Evolutionary conservation across 495 filamentous ascomycete genomes (phyloP).

Genomic region (Immersiella caudata): DNA sequence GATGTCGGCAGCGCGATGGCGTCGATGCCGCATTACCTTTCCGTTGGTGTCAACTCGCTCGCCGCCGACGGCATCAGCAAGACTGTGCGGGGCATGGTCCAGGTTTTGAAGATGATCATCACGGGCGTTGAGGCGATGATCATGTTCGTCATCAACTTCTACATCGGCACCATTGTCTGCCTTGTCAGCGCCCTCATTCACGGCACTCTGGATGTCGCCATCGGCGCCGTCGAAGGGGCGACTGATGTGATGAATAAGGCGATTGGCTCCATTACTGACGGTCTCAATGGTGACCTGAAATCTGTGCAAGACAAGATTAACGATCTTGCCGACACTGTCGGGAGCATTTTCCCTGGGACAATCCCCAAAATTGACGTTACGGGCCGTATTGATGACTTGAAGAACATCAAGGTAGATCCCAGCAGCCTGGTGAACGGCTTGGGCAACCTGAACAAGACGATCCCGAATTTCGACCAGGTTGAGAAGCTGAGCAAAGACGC

Average conservation of each 20-base stretch:
- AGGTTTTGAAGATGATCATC: constrained; percentile 73
- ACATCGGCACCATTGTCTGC: constrained; percentile 86
- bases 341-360: constrained; percentile 23
- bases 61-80: constrained; percentile 76
- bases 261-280: constrained; percentile 64
- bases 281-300: constrained; percentile 58
- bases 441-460: constrained; percentile 67
- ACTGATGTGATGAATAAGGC: constrained; percentile 72
- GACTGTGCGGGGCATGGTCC: constrained; percentile 73
- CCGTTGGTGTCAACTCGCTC: constrained; percentile 83
- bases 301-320: constrained; percentile 66
- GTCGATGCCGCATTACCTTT: constrained; percentile 94
- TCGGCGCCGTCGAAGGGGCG: constrained; percentile 70
- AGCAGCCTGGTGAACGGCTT: constrained; percentile 64
- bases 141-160: constrained; percentile 85
- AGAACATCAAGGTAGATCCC: constrained; percentile 67
- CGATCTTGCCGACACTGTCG: constrained; percentile 55
- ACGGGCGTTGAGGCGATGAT: constrained; percentile 85
- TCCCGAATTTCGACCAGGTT: constrained; percentile 82
- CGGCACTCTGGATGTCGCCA: constrained; percentile 71
- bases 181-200: constrained; percentile 78
- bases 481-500: constrained; percentile 73
- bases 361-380: constrained; percentile 60
- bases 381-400: constrained; percentile 61
- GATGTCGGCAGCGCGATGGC: constrained; percentile 93